phyloP scores from a whole-genome alignment of 2,329 filamentous ascomycete species.

The Rhytidhysteron rufulum region DNA sequence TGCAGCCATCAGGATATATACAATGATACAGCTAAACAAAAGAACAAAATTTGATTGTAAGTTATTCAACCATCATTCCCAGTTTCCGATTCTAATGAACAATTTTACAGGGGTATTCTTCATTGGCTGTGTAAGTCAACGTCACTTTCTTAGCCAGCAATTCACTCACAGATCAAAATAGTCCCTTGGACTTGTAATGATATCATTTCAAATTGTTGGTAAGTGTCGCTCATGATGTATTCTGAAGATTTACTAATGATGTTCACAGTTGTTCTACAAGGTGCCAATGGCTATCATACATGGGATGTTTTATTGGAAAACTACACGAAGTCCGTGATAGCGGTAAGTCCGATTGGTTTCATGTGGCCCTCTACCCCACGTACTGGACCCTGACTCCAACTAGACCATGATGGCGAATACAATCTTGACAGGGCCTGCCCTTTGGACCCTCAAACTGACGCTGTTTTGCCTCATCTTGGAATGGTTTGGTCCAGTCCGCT shows the following conservation, averaged over 20 bases:
- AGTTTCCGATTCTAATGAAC: no score
- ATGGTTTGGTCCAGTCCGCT: conserved; percentile 12
- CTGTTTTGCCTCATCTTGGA: conserved; percentile 13
- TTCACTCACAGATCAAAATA: no score
- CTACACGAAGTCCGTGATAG: conserved; percentile 8
- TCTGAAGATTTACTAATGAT: conserved; percentile 3
- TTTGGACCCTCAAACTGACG: conserved; percentile 18
- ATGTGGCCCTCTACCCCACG: background rate
- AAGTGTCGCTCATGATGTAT: conserved; percentile 1
- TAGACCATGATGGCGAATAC: conserved; percentile 7
- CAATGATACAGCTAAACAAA: conserved; percentile 9
- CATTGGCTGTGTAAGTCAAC: conserved; percentile 6
- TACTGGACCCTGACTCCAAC: background rate
- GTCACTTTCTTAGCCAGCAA: no score
- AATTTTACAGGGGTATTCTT: conserved; percentile 10
- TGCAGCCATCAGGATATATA: conserved; percentile 11
- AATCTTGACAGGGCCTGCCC: conserved; percentile 11
- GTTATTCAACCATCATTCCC: no score
- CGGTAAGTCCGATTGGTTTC: conserved; percentile 7
- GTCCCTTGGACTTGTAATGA: conserved; percentile 12
- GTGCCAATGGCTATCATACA: conserved; percentile 14
- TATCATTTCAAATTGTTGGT: conserved; percentile 15
- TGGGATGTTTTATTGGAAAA: conserved; percentile 13
- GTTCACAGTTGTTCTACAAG: conserved; percentile 8
- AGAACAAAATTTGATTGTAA: conserved; percentile 18